Base-by-base conservation (phyloP, 1,284 basidiomycete genomes). In the Puccinia hordei region DNA sequence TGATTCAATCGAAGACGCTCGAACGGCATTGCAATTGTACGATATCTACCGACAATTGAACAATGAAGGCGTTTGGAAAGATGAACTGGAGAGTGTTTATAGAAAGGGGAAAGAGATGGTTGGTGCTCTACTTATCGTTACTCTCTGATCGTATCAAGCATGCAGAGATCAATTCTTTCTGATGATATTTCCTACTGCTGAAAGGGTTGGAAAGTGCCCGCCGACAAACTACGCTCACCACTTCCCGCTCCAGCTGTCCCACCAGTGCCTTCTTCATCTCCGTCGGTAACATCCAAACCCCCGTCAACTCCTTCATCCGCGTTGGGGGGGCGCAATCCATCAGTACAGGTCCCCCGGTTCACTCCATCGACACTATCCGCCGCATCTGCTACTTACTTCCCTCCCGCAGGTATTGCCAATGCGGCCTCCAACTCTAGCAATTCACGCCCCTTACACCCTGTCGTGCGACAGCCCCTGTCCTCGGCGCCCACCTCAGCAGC, bases 1-100 rank as follows among this genome's bases (percentile, higher is more conserved):
- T 85, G 96, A 99, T 87, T 98, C 94, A 22, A 98, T 99, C 83
- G 86, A 88, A 86, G 97, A 99, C 85, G 95, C 96, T 0, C 89
- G 91, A 24, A 93, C 93, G 12, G 95, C 96, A 0, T 87, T 98
- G 71, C 89, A 91, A 82, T 87, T 99, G 46, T 99, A 93, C 87
- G 92, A 94, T 85, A 89, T 92, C 38, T 95, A 93, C 85, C 89
- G 91, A 55, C 87, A 90, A 49, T 91, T 95, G 79, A 91, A 95
- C 85, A 89, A 89, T 49, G 89, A 91, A 73, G 91, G 91, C 1
- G 86, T 90, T 5, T 94, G 97, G 86, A 93, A 97, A 83, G 90
- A 92, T 81, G 93, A 94, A 82, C 88, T 99, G 83, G 95, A 98
- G 81, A 88, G 89, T 81, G 87, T 89, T 44, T 89, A 89, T 82